Evolutionary conservation across 768 basidiomycete species (phyloP).

Genomic region (Russula dissimulans): DNA sequence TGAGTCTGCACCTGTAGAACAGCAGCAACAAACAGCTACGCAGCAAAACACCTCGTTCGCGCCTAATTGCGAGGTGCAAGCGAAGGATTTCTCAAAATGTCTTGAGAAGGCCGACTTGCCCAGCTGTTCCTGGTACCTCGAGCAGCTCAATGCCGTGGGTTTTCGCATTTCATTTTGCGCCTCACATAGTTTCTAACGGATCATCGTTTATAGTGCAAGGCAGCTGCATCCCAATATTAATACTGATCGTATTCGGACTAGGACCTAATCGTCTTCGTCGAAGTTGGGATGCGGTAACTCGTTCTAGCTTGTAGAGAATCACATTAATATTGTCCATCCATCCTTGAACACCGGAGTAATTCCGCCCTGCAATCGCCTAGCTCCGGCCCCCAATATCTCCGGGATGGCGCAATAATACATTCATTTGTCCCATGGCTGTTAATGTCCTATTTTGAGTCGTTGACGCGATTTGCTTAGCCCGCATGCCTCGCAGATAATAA

Average conservation of each 20-base stretch:
- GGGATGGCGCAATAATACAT: neutral
- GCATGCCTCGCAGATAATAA: neutral
- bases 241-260: constrained; percentile 6
- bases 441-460: too few species aligned
- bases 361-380: neutral
- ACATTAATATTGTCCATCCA: neutral
- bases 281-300: neutral
- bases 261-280: neutral
- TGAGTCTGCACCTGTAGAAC: constrained; percentile 35
- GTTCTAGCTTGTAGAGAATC: neutral
- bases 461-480: neutral
- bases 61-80: constrained; percentile 64
- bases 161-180: neutral
- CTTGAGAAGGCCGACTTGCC: constrained; percentile 72
- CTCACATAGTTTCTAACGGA: neutral
- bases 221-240: constrained; percentile 21
- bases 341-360: neutral
- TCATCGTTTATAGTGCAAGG: constrained; percentile 13
- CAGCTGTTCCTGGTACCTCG: constrained; percentile 80
- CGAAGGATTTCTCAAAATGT: constrained; percentile 83
- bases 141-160: constrained; percentile 81
- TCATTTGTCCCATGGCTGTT: too few species aligned
- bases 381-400: neutral
- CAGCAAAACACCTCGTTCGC: constrained; percentile 39
- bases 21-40: constrained; percentile 39